These are phyloP conservation scores for Neurospora africana DNA, from an alignment of 495 filamentous ascomycete genomes.

Conservation along the genomic window DNA sequence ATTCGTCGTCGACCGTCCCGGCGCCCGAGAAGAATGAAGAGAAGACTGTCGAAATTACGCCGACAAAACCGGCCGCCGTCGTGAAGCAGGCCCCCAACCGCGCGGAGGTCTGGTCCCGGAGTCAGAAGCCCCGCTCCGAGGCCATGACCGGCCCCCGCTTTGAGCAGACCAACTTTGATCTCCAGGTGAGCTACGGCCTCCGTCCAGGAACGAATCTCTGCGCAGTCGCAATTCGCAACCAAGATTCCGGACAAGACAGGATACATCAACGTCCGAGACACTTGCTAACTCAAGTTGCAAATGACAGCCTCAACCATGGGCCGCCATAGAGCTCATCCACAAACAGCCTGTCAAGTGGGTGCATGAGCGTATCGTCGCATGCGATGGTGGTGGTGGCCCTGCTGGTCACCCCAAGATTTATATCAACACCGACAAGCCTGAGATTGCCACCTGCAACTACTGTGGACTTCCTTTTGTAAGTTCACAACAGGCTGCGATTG, in stretches of 20 bases:
- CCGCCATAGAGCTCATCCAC: conserved; percentile 93
- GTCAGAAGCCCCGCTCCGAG: conserved; percentile 64
- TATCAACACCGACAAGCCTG: conserved; percentile 95
- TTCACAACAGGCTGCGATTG: conserved; percentile 8
- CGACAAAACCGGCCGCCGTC: conserved; percentile 36
- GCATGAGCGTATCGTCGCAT: conserved; percentile 67
- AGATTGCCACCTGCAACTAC: conserved; percentile 83
- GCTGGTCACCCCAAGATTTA: conserved; percentile 86
- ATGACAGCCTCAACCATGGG: conserved; percentile 66
- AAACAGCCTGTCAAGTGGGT: conserved; percentile 89
- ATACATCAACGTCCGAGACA: not conserved
- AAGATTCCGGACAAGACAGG: not conserved
- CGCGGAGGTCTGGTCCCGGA: conserved; percentile 63
- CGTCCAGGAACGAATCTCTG: not conserved
- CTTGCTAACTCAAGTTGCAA: not conserved
- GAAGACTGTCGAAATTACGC: not conserved
- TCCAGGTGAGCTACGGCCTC: conserved; percentile 57
- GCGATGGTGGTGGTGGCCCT: conserved; percentile 89
- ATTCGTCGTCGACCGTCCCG: conserved; percentile 14
- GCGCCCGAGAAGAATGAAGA: conserved; percentile 31
- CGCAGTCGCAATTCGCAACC: not conserved
- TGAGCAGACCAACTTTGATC: conserved; percentile 86
- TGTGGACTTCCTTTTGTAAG: conserved; percentile 93
- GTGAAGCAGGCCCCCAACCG: conserved; percentile 84
- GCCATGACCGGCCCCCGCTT: conserved; percentile 93